phyloP scores from a whole-genome alignment of 768 basidiomycete species.

The Mycena capillaripes region DNA sequence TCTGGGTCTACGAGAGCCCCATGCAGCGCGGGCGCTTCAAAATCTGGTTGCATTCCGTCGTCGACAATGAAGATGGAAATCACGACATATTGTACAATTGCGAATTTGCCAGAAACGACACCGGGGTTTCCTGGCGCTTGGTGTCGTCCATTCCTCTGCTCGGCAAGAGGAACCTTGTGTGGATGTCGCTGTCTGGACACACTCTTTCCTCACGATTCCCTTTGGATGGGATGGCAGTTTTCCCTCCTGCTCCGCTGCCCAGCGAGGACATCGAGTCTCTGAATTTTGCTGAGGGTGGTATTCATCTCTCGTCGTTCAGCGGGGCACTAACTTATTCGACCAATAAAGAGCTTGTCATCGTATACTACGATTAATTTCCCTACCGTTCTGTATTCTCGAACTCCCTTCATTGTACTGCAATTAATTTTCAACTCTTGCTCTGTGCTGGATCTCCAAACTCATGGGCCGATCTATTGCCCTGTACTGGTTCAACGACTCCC shows the following conservation, averaged over 20 bases:
- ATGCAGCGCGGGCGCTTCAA: background rate
- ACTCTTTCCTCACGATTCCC: too few species aligned
- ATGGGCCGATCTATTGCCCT: too few species aligned
- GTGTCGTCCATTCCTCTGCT: background rate
- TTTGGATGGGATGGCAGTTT: background rate
- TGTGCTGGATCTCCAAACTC: too few species aligned
- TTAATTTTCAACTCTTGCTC: too few species aligned
- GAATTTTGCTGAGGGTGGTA: background rate
- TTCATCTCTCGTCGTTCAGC: background rate
- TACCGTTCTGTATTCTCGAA: too few species aligned
- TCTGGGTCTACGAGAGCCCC: background rate
- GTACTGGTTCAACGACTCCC: too few species aligned
- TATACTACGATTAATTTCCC: background rate
- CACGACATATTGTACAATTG: background rate
- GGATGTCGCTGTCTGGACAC: background rate
- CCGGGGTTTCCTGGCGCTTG: background rate
- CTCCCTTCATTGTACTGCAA: too few species aligned
- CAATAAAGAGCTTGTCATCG: background rate
- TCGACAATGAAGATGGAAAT: too few species aligned
- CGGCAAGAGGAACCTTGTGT: too few species aligned
- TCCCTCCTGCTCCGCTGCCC: background rate
- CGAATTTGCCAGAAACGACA: background rate
- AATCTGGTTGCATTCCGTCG: background rate
- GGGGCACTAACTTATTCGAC: background rate
- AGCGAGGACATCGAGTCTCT: too few species aligned